These are phyloP conservation scores for Xerocomus spinulosus DNA, from an alignment of 768 basidiomycete species.

Conservation along the genomic window DNA sequence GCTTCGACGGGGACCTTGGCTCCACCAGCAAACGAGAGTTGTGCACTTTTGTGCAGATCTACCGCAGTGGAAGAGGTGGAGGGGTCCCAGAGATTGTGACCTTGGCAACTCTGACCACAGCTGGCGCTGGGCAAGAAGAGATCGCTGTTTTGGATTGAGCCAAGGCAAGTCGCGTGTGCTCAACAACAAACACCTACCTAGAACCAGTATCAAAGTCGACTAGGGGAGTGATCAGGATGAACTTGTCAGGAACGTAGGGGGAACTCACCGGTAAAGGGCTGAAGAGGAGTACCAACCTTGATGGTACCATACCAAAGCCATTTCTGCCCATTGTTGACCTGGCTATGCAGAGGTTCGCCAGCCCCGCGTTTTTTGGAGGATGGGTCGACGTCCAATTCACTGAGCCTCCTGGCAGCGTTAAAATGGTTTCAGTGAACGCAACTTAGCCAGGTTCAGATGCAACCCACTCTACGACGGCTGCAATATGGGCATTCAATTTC, in stretches of 20 bases:
- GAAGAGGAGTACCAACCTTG: conserved; percentile 7
- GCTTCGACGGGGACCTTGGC: conserved; percentile 28
- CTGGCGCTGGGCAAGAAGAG: conserved; percentile 7
- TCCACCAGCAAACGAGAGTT: conserved; percentile 34
- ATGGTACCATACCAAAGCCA: conserved; percentile 15
- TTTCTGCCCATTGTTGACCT: too few relatives aligned
- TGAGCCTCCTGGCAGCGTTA: conserved; percentile 1
- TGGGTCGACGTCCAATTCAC: too few relatives aligned
- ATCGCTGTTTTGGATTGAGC: conserved; percentile 7
- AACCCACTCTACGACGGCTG: conserved; percentile 3
- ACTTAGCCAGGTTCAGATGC: background rate
- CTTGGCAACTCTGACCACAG: conserved; percentile 21
- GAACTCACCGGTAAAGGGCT: background rate
- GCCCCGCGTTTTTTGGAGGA: background rate
- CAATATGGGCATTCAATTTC: conserved; percentile 6
- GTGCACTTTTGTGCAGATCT: conserved; percentile 11
- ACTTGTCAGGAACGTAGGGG: background rate
- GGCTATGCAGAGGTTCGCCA: background rate
- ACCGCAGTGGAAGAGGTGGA: conserved; percentile 23
- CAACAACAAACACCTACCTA: background rate
- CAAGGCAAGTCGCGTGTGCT: background rate
- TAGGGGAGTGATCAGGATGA: background rate
- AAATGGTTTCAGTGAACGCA: background rate
- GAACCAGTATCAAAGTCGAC: conserved; percentile 28
- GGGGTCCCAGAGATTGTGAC: conserved; percentile 26